These are phyloP conservation scores for Xerocomellus intermedius DNA, from an alignment of 768 basidiomycete species.

Conservation along the genomic window DNA sequence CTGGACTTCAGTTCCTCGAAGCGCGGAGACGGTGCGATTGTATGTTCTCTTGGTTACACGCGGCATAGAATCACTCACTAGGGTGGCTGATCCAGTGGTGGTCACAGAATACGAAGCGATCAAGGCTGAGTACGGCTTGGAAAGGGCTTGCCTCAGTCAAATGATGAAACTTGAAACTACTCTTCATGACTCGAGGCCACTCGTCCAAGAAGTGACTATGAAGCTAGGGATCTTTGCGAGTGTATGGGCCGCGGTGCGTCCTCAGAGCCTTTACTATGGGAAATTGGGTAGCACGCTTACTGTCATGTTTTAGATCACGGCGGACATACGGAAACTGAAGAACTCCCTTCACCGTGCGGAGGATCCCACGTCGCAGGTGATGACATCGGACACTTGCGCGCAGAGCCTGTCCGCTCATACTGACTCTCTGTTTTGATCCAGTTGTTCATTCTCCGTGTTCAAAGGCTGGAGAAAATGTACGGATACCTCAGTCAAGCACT, in stretches of 20 bases:
- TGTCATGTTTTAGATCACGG: slow-evolving; percentile 12
- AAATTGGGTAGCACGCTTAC: background rate
- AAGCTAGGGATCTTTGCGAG: slow-evolving; percentile 19
- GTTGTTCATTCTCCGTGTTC: slow-evolving; percentile 17
- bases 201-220: slow-evolving; percentile 18
- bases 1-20: slow-evolving; percentile 9
- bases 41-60: background rate
- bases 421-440: background rate
- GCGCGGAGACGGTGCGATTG: background rate
- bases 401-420: background rate
- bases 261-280: no score
- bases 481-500: slow-evolving; percentile 23
- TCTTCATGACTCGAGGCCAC: slow-evolving; percentile 11
- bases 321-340: slow-evolving; percentile 15
- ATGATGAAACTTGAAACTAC: slow-evolving; percentile 15
- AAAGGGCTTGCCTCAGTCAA: slow-evolving; percentile 13
- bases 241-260: slow-evolving; percentile 21
- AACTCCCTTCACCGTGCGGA: slow-evolving; percentile 7
- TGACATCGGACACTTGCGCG: background rate
- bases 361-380: slow-evolving; percentile 15
- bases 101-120: background rate
- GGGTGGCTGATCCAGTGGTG: slow-evolving; percentile 6
- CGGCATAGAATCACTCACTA: background rate
- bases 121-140: slow-evolving; percentile 13
- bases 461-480: slow-evolving; percentile 17